A percentile compares a stretch with the other conserved stretches of the same genome.
Evolutionary conservation across 2,329 filamentous ascomycete genomes (phyloP).

Genomic region (Trichoderma atrobrunneum): DNA sequence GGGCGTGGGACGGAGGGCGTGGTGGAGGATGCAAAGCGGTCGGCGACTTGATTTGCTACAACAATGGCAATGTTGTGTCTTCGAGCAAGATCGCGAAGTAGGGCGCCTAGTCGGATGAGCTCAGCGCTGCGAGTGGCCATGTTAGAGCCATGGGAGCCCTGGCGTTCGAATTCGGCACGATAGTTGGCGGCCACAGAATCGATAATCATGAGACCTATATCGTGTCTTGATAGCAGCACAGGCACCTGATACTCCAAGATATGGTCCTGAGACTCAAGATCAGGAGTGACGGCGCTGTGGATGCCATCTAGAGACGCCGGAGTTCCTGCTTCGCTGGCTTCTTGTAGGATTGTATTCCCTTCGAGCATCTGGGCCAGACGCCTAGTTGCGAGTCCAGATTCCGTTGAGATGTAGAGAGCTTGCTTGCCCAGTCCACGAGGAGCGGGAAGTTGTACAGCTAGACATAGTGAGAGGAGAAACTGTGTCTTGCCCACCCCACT

Average conservation of each 20-base stretch:
- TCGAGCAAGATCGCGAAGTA: conserved; percentile 73
- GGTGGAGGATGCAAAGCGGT: conserved; percentile 61
- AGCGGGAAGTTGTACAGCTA: conserved; percentile 76
- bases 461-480: conserved; percentile 78
- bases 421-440: conserved; percentile 68
- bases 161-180: conserved; percentile 78
- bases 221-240: conserved; percentile 71
- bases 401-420: conserved; percentile 93
- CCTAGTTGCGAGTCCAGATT: conserved; percentile 76
- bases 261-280: conserved; percentile 93
- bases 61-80: conserved; percentile 78
- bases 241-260: conserved; percentile 92
- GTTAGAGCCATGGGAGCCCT: conserved; percentile 46
- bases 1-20: not conserved
- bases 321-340: conserved; percentile 26
- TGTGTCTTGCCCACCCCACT: conserved; percentile 96
- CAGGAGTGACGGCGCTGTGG: conserved; percentile 76
- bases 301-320: conserved; percentile 69
- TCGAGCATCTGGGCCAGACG: conserved; percentile 77
- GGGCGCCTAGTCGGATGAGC: conserved; percentile 70
- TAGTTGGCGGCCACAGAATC: conserved; percentile 97
- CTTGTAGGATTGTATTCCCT: conserved; percentile 59
- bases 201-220: conserved; percentile 77
- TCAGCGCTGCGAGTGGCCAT: conserved; percentile 76
- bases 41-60: conserved; percentile 91